Base-by-base conservation (phyloP, 345 rosid species). In the Salix suchowensis region DNA sequence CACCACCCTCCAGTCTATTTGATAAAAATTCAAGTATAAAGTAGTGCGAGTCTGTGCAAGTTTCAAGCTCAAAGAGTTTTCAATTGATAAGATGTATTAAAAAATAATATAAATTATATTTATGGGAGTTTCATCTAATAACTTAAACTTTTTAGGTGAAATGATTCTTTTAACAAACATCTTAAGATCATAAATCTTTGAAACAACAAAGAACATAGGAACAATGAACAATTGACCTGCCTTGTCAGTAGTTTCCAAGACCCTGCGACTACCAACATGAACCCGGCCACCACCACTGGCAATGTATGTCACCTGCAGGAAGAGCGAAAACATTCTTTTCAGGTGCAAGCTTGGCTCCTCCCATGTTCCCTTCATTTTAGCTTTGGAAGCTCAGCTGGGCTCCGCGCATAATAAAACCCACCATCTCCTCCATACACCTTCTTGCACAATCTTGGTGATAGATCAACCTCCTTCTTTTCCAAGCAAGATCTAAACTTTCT, bases 281-380 rank as follows among this genome's bases (percentile, higher is more conserved):
- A 87, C 97, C 1, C 91, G 88, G 36, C 97, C 97, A 7, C 94
- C 82, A 4, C 97, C 98, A 34, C 89, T 80, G 1, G 91, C 89
- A 78, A 94, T 84, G 64, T 91, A 91, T 18, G 97, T 94, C 34
- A 94, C 97, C 71, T 94, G 97, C 72, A 90, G 97, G 98, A 69
- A 91, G 90, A 70, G 93, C 97, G 36, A 95, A 82, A 62, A 97
- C 98, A 75, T 84, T 30, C 87, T 90, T 93, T 83, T 87, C 90
- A 3, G 93, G 97, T 62, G 86, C 87, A 54, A 95, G 94, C 80
- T 93, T 93, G 32, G 97, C 90, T 8, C 97, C 97, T 9, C 97
- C 98, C n/a, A 95, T 93, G 85, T 93, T 91, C 1, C 92, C 97
- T 42, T 85, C 39, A 6, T 83, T 83, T 76, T 30, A 93, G 85